Evolutionary conservation across 2,329 filamentous ascomycete genomes (phyloP).

Genomic region (Calonectria henricotiae): DNA sequence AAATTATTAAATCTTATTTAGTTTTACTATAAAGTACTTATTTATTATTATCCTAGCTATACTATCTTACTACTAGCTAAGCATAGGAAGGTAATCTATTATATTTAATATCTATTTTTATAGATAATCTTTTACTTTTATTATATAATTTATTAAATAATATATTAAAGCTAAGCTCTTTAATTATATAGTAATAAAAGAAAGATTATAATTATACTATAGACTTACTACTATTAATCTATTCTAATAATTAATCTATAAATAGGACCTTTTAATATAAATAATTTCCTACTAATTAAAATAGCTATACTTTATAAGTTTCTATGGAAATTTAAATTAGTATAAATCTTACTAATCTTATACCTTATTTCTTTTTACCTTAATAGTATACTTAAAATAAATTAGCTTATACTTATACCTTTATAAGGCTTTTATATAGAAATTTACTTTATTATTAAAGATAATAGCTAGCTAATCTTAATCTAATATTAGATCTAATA

Average conservation of each 20-base stretch:
- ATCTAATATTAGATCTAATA: neutral
- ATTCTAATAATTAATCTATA: too few species aligned
- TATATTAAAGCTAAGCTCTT: neutral
- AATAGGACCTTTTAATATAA: too few species aligned
- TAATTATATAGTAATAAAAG: slow-evolving; percentile 18
- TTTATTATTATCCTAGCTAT: too few species aligned
- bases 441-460: slow-evolving; percentile 30
- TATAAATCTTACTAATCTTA: too few species aligned
- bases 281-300: neutral
- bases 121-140: neutral
- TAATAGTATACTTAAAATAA: slow-evolving; percentile 26
- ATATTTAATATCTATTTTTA: slow-evolving; percentile 20
- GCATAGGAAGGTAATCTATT: neutral
- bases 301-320: too few species aligned
- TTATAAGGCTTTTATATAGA: slow-evolving; percentile 17
- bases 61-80: too few species aligned
- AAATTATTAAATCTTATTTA: too few species aligned
- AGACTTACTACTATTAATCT: neutral
- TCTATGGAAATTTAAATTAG: too few species aligned
- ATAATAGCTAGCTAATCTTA: neutral
- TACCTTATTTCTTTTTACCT: too few species aligned
- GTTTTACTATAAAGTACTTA: too few species aligned
- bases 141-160: neutral
- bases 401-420: neutral
- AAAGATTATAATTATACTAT: neutral